phyloP scores from a whole-genome alignment of 768 basidiomycete genomes.

The Trametes punicea region DNA sequence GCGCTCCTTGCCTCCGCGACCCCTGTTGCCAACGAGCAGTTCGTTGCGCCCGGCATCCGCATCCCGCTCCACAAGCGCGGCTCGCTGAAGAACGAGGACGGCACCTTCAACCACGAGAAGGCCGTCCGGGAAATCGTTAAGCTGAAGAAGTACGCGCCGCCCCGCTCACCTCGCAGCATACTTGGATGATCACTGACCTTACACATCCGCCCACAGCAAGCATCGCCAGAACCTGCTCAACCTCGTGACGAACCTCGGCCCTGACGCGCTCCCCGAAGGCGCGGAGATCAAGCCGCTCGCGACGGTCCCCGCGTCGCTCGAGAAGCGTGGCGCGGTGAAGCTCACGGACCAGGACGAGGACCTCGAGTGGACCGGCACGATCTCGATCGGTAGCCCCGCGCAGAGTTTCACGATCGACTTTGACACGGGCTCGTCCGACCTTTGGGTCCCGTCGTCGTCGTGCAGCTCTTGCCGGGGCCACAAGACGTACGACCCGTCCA shows the following conservation, averaged over 20 bases:
- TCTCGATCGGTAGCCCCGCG: slow-evolving; percentile 45
- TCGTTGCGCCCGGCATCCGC: slow-evolving; percentile 1
- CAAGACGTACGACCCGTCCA: slow-evolving; percentile 26
- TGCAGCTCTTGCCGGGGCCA: not conserved
- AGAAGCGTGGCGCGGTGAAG: not conserved
- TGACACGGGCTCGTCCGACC: slow-evolving; percentile 17
- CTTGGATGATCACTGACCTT: not conserved
- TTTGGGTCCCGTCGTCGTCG: slow-evolving; percentile 15
- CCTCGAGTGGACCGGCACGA: slow-evolving; percentile 39
- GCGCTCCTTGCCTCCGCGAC: slow-evolving; percentile 16
- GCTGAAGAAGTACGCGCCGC: slow-evolving; percentile 10
- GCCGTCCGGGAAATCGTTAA: slow-evolving; percentile 10
- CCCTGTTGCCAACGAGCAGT: slow-evolving; percentile 4
- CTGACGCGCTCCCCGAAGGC: slow-evolving; percentile 8
- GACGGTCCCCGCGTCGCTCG: not conserved
- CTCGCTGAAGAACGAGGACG: slow-evolving; percentile 17
- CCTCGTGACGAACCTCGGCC: slow-evolving; percentile 20
- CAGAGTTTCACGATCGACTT: slow-evolving; percentile 24
- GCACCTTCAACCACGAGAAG: slow-evolving; percentile 18
- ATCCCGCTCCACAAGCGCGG: slow-evolving; percentile 18
- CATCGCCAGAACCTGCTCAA: slow-evolving; percentile 18
- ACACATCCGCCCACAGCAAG: slow-evolving; percentile 14
- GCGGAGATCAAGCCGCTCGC: slow-evolving; percentile 7
- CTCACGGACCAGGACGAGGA: slow-evolving; percentile 9
- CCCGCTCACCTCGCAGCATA: not conserved